A percentile compares a stretch with the other conserved stretches of the same genome.
These are phyloP conservation scores for Wickerhamiella kazuoi DNA, from an alignment of 805 yeast species.

Conservation along the genomic window DNA sequence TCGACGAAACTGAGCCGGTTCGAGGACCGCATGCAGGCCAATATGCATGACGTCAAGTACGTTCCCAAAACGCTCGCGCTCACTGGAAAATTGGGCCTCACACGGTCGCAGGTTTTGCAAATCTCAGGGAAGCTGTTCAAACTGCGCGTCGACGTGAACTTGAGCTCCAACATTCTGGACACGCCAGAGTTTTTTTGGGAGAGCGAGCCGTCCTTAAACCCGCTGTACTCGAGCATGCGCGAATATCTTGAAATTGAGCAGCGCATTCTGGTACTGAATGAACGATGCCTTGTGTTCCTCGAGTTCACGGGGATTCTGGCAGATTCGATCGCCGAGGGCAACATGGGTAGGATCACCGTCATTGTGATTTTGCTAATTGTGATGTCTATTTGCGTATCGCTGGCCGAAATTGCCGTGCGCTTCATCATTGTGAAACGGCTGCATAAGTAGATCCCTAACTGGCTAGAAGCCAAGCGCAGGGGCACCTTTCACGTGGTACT, in stretches of 20 bases:
- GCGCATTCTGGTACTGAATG: conserved; percentile 82
- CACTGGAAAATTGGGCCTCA: conserved; percentile 73
- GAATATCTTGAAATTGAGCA: conserved; percentile 92
- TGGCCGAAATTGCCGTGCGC: conserved; percentile 14
- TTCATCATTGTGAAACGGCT: conserved; percentile 6
- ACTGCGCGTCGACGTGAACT: conserved; percentile 78
- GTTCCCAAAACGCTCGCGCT: conserved; percentile 79
- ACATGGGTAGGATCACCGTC: conserved; percentile 81
- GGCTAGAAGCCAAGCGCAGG: background rate
- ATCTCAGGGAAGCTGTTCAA: conserved; percentile 85
- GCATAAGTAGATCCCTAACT: background rate
- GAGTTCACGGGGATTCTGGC: conserved; percentile 87
- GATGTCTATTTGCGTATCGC: conserved; percentile 47
- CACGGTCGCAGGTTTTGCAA: conserved; percentile 65
- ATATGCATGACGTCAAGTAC: conserved; percentile 68
- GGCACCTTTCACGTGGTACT: conserved; percentile 30
- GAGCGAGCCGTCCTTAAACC: conserved; percentile 82
- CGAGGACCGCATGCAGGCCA: conserved; percentile 78
- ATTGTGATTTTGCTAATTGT: conserved; percentile 72
- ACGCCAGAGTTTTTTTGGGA: conserved; percentile 97
- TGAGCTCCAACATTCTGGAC: conserved; percentile 77
- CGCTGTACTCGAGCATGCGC: conserved; percentile 71
- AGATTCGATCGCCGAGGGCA: conserved; percentile 84
- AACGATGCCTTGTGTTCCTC: conserved; percentile 79
- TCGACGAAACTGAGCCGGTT: conserved; percentile 80